These are phyloP conservation scores for Ascochyta pisi DNA, from an alignment of 2,329 filamentous ascomycete species.

Conservation along the genomic window DNA sequence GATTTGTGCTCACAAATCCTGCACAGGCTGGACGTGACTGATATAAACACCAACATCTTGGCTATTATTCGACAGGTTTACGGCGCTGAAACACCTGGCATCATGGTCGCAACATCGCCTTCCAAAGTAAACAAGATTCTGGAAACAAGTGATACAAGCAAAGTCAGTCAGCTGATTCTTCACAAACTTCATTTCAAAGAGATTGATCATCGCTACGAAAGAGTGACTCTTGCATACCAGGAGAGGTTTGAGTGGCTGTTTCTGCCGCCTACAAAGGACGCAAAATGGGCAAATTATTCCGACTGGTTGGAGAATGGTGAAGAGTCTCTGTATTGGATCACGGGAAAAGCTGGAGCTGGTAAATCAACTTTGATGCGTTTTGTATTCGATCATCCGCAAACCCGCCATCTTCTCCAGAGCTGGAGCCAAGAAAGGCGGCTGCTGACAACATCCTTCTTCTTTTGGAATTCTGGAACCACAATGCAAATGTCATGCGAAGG, in stretches of 20 bases:
- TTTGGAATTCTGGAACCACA: conserved; percentile 18
- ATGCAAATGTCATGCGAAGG: conserved; percentile 20
- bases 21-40: not conserved
- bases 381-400: conserved; percentile 8
- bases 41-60: not conserved
- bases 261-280: not conserved
- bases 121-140: not conserved
- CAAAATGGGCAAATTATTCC: conserved; percentile 16
- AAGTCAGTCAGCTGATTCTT: not conserved
- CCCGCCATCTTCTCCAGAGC: not conserved
- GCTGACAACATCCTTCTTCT: conserved; percentile 1
- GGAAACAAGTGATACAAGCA: not conserved
- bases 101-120: not conserved
- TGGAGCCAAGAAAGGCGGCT: not conserved
- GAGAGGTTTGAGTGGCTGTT: conserved; percentile 20
- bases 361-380: conserved; percentile 56
- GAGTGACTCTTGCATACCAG: conserved; percentile 9
- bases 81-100: not conserved
- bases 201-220: conserved; percentile 9
- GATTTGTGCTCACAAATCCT: not conserved
- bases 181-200: not conserved
- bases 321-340: conserved; percentile 41
- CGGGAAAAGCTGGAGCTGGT: conserved; percentile 55
- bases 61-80: not conserved
- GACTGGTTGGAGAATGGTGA: conserved; percentile 8